Conservation (phyloP, 2,329 filamentous ascomycete species). For the Ophiobolus disseminans region DNA sequence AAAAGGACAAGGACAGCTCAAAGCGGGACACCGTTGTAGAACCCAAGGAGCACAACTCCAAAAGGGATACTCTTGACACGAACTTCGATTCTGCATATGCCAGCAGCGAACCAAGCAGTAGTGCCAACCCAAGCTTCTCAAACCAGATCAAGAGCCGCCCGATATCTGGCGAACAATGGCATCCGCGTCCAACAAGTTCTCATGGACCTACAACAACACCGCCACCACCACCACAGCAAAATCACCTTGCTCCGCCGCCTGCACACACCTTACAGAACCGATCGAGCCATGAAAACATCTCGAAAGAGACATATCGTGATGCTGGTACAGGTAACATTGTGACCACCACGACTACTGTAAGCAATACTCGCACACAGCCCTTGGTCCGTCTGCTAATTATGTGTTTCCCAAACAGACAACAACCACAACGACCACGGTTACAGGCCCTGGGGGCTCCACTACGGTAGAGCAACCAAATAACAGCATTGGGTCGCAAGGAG, state of each 20-base stretch:
- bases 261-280: slow-evolving; percentile 20
- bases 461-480: slow-evolving; percentile 40
- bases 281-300: slow-evolving; percentile 34
- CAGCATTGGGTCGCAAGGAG: slow-evolving; percentile 17
- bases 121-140: slow-evolving; percentile 41
- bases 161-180: slow-evolving; percentile 36
- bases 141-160: slow-evolving; percentile 36
- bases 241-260: slow-evolving; percentile 22
- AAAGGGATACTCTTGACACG: slow-evolving; percentile 21
- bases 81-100: slow-evolving; percentile 43
- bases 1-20: slow-evolving; percentile 35
- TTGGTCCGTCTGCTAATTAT: not conserved
- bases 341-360: slow-evolving; percentile 41
- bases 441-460: slow-evolving; percentile 42
- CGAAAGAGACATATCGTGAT: slow-evolving; percentile 41
- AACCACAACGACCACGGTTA: slow-evolving; percentile 46
- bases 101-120: slow-evolving; percentile 42
- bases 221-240: slow-evolving; percentile 13
- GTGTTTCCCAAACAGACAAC: slow-evolving; percentile 26
- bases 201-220: slow-evolving; percentile 21
- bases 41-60: slow-evolving; percentile 11
- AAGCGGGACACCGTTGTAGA: slow-evolving; percentile 7
- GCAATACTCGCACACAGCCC: not conserved
- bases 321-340: slow-evolving; percentile 42
- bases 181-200: slow-evolving; percentile 18